These are phyloP conservation scores for Pseudogymnoascus sp. DNA, from an alignment of 2,329 filamentous ascomycete genomes.

Conservation along the genomic window DNA sequence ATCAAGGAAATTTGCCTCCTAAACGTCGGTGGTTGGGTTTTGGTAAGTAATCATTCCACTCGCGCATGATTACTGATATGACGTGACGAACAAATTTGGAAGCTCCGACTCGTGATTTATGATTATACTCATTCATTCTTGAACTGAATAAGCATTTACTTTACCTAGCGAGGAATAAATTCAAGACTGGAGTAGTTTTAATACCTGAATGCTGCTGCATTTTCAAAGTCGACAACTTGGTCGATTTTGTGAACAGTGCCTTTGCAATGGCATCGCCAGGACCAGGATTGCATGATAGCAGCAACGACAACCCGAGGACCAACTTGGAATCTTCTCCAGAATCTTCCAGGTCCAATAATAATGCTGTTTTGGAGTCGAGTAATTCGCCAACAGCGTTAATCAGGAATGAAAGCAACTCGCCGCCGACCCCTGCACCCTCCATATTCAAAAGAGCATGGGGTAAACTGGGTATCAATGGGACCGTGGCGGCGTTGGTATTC, in stretches of 20 bases:
- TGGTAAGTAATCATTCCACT: not conserved
- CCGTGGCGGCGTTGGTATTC: conserved; percentile 18
- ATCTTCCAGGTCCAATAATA: not conserved
- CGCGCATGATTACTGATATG: not conserved
- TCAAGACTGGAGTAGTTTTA: not conserved
- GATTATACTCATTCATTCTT: not conserved
- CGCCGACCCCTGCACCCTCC: not conserved
- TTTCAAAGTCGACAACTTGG: not conserved
- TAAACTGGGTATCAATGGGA: conserved; percentile 14
- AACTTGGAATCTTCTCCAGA: not conserved
- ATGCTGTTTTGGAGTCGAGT: not conserved
- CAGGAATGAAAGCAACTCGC: not conserved
- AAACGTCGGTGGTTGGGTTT: not conserved
- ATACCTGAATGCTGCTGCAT: not conserved
- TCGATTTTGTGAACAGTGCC: not conserved
- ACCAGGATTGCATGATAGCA: not conserved
- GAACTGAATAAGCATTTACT: not conserved
- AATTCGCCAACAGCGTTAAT: not conserved
- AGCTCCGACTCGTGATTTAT: not conserved
- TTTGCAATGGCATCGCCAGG: not conserved
- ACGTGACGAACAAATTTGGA: not conserved
- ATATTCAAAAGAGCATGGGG: conserved; percentile 13
- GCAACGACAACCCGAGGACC: not conserved
- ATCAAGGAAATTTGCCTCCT: not conserved
- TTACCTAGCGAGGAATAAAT: not conserved